Evolutionary conservation across 2,329 filamentous ascomycete genomes (phyloP).

Genomic region (Hansfordia pulvinata): DNA sequence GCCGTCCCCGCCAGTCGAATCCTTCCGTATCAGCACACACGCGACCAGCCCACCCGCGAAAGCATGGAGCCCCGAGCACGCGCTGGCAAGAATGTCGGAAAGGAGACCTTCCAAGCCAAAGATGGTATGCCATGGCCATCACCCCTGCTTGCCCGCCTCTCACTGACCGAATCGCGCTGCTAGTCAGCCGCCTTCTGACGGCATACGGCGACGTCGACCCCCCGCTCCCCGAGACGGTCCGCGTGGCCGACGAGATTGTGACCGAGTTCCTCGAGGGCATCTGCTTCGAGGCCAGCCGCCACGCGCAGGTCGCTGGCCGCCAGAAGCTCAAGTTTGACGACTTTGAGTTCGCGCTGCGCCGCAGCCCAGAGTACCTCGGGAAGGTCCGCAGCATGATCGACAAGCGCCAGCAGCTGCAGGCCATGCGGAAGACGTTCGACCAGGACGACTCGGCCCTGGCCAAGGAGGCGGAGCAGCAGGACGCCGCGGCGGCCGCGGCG

Average conservation of each 20-base stretch:
- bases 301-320: constrained; percentile 73
- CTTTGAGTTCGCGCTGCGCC: constrained; percentile 85
- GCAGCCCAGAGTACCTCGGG: constrained; percentile 74
- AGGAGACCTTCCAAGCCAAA: constrained; percentile 64
- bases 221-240: constrained; percentile 72
- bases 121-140: constrained; percentile 46
- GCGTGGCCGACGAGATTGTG: constrained; percentile 84
- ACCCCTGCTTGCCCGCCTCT: background rate
- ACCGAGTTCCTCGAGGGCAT: constrained; percentile 95
- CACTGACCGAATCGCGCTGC: background rate
- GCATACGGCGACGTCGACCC: constrained; percentile 67
- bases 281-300: constrained; percentile 76
- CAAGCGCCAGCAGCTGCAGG: constrained; percentile 77
- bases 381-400: constrained; percentile 81
- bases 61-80: constrained; percentile 68
- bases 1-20: no score
- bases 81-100: constrained; percentile 67
- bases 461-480: constrained; percentile 15
- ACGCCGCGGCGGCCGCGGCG: constrained; percentile 3
- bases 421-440: constrained; percentile 63
- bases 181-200: constrained; percentile 63
- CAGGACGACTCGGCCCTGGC: constrained; percentile 47
- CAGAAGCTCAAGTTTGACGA: constrained; percentile 98
- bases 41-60: no score
- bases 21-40: no score